Evolutionary conservation across 108 stramenopile species (phyloP), one percentile per base, ranked within the genome.

Genomic region (Poteriospumella lacustris): DNA sequence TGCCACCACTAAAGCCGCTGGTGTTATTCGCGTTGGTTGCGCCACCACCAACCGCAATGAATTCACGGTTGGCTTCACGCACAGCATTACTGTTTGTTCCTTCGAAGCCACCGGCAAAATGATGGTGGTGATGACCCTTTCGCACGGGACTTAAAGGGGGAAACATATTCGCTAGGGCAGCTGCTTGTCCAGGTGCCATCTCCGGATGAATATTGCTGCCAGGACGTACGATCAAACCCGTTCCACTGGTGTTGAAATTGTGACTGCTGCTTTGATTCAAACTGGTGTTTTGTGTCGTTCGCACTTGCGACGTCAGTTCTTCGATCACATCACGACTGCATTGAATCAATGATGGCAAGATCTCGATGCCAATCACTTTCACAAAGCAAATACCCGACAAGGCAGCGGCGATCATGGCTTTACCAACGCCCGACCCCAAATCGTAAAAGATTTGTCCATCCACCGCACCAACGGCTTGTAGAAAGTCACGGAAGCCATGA

Each of bases 401-500:
- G 9, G 60, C 3, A 12, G 60, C 60, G 3, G 60, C 3, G 36
- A 64, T 26, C 29, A 64, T 24, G 28, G 60, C 60, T 64, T 64
- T 64, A 24, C 60, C 60, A 3, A 19, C 15, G 9, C 60, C 60
- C 5, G 12, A 64, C 28, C 60, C 60, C 5, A 64, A 24, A 64
- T 64, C 60, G 31, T 64, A 64, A 34, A 64, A 64, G 15, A 64
- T 64, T 12, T 64, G 3, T 33, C 60, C 60, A 64, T 64, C 60
- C 3, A 64, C 60, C 15, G 60, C 60, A 34, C 31, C 31, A 31
- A 5, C 3, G 28, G 28, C 60, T 34, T 24, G 3, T 24, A 64
- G 3, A 5, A 64, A 31, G 3, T 64, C 60, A 12, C 9, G 9
- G 36, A 64, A 64, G 28, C 33, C 9, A 3, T 34, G 28, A 56